Conservation (phyloP, 2,329 filamentous ascomycete genomes). For the Fusarium zealandicum region DNA sequence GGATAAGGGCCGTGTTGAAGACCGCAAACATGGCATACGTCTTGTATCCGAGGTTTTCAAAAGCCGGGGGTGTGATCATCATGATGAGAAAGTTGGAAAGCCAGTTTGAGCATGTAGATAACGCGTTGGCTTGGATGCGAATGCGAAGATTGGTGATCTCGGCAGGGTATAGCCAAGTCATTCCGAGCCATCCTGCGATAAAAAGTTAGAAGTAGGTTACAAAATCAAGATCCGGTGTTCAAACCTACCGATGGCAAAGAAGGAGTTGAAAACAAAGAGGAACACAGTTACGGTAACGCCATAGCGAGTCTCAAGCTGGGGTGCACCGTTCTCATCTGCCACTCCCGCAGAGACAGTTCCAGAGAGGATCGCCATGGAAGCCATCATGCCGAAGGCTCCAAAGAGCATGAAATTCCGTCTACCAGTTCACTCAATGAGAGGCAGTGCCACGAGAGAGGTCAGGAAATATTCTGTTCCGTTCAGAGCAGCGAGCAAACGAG, state of each 20-base stretch:
- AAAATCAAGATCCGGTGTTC: neutral
- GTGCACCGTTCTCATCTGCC: conserved; percentile 40
- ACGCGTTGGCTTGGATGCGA: conserved; percentile 61
- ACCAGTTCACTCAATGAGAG: conserved; percentile 59
- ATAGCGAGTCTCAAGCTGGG: conserved; percentile 37
- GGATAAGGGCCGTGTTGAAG: conserved; percentile 59
- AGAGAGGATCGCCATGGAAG: conserved; percentile 65
- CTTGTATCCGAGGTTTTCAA: conserved; percentile 58
- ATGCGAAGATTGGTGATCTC: conserved; percentile 68
- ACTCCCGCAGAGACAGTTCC: conserved; percentile 43
- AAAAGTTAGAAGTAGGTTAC: neutral
- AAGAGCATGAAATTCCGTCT: conserved; percentile 69
- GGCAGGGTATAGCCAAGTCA: conserved; percentile 66
- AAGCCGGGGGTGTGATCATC: conserved; percentile 79
- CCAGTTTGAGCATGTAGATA: conserved; percentile 67
- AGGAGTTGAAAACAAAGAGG: conserved; percentile 68
- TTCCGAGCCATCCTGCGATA: conserved; percentile 57
- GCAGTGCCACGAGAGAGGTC: conserved; percentile 49
- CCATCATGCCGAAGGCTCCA: conserved; percentile 69
- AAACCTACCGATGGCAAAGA: conserved; percentile 55
- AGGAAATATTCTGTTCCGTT: conserved; percentile 56
- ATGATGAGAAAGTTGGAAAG: conserved; percentile 74
- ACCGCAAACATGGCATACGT: conserved; percentile 60
- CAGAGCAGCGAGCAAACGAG: conserved; percentile 62
- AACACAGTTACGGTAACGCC: conserved; percentile 52